Base-by-base conservation (phyloP, 257 asterid genomes). In the Dorcoceras hygrometricum region DNA sequence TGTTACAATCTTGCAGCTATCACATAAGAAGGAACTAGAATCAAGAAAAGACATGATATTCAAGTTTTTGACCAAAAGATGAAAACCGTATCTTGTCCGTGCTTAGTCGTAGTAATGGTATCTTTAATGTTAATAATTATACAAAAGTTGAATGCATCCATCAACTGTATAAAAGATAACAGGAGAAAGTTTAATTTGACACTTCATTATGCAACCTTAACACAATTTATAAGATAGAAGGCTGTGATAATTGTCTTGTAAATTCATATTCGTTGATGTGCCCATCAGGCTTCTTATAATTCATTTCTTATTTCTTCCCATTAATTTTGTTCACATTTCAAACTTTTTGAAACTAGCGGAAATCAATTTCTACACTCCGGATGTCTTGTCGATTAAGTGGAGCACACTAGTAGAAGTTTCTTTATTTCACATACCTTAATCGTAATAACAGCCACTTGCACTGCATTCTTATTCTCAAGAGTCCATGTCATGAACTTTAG, bases 401-500 rank as follows among this genome's bases (percentile, higher is more conserved):
- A 2, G 43, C 43, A 51, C 34, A 53, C 48, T 23, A n/a, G 26
- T 48, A 59, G 10, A n/a, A 72, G 69, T 70, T 46, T 10, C 51
- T 23, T 62, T 29, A 23, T 50, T 61, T 20, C 53, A 28, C 69
- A 66, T 66, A 82, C 87, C 84, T 82, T 76, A 51, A 82, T 81
- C 58, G 79, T 71, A 51, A 82, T 75, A 12, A 72, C 59, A 66
- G 87, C 83, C 62, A 77, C 83, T 66, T 78, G 73, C 31, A 57
- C 60, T 51, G 32, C 68, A 54, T 78, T 71, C 71, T 54, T 74
- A 46, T 77, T 69, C 65, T 71, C 84, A 55, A 82, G 68, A 46
- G 79, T 77, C 87, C 87, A 82, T 36, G 80, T 80, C 83, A 82
- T 77, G 9, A 79, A 82, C 73, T 82, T 77, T 58, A 82, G 71